These are phyloP conservation scores for Platanus orientalis DNA, from an alignment of 164 flowering plant species.

Conservation along the genomic window DNA sequence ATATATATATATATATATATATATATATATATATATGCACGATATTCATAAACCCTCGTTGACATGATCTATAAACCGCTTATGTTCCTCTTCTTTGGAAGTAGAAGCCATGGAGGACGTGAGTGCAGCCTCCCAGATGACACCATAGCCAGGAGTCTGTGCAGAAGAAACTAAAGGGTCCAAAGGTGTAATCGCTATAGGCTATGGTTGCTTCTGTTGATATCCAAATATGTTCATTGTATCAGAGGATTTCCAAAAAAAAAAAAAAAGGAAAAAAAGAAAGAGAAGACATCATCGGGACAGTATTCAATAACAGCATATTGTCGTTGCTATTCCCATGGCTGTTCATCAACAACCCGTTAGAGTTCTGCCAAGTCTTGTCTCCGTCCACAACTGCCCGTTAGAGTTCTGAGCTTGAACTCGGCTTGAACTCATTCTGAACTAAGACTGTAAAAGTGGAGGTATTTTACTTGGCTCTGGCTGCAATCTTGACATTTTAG, in stretches of 20 bases:
- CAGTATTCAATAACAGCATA: constrained; percentile 21
- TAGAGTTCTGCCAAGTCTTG: neutral
- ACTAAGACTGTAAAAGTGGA: too few relatives aligned
- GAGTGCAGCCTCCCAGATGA: neutral
- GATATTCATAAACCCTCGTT: neutral
- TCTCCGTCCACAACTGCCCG: neutral
- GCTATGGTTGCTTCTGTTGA: neutral
- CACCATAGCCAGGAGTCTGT: neutral
- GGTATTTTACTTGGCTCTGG: too few relatives aligned
- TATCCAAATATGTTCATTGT: constrained; percentile 22
- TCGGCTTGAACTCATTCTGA: too few relatives aligned
- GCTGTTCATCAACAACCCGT: neutral
- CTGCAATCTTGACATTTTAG: too few relatives aligned
- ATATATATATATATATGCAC: too few relatives aligned
- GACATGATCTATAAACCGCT: neutral
- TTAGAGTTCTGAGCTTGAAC: too few relatives aligned
- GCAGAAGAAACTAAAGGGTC: neutral
- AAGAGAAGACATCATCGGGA: constrained; percentile 39
- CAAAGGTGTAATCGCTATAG: neutral
- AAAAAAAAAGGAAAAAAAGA: too few relatives aligned
- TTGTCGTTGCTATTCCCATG: constrained; percentile 7
- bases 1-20: too few relatives aligned
- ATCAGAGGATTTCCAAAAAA: constrained; percentile 40
- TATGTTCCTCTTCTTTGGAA: neutral
- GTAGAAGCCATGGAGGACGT: neutral